Base-by-base conservation (phyloP, 2,329 filamentous ascomycete species). In the Beauveria medogensis region DNA sequence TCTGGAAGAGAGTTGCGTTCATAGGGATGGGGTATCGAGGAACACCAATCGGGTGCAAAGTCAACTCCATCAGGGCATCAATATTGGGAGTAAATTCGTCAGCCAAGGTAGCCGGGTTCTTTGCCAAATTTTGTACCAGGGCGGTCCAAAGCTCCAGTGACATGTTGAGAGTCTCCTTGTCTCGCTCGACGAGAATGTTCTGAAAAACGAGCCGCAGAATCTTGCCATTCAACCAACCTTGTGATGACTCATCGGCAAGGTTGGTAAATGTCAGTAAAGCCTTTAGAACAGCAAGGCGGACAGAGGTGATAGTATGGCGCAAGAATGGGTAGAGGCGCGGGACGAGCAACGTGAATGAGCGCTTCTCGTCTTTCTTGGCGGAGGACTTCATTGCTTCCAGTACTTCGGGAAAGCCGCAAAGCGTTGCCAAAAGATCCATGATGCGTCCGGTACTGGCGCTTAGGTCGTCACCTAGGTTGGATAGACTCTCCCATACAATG, bases 361-460 rank as follows among this genome's bases (percentile, higher is more conserved):
- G 88, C 67, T 92, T 88, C 14, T 91, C 83, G 69, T 97, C 90
- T 68, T 89, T 82, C 8, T 86, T 85, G 8, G 93, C 93, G 60
- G 95, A 96, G 34, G 80, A 78, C 75, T 96, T 96, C 94, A 99
- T 99, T 16, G 93, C 90, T 63, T 93, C 86, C 37, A 99, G 77
- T 8, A 97, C 93, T 75, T 96, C 85, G 0, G 90, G 90, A 77
- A 97, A 99, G 64, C 92, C 89, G 77, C 94, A 99, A 2, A 99
- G 84, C 63, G 94, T 97, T 16, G 95, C 94, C 20, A 99, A 81
- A 46, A 99, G 83, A 72, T 99, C 95, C 95, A 99, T 99, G 59
- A 99, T 96, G 61, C 92, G 95, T 53, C 94, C 94, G 10, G 95
- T 99, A 72, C 94, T 97, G 4, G 94, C 94, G 72, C 92, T 97